Evolutionary conservation across 352 stramenopile species (phyloP), one percentile per base, ranked within the genome.

Genomic region (Pythium grandisporangium): DNA sequence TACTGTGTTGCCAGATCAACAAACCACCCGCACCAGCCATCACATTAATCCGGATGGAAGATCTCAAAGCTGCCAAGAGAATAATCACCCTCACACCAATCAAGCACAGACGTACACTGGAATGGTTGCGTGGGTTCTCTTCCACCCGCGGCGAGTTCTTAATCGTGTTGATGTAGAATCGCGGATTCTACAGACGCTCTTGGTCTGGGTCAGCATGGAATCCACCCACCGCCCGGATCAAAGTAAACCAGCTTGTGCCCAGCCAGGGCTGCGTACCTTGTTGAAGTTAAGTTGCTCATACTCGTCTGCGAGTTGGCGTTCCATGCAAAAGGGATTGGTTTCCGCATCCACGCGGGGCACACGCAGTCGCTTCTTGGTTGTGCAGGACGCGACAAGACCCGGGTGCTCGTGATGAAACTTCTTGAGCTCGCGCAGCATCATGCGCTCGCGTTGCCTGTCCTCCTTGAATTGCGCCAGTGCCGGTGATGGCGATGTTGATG

Each of bases 281-380:
- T 92, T 92, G 51, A 87, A 66, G 45, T 88, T 82, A 45, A 70
- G 47, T 39, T 73, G 74, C 45, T 72, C 56, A 41, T 81, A 84
- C 42, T 65, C 75, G 45, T 90, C 79, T n/a, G 75, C 70, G 41
- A 90, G 45, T 45, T 87, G 79, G 13, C 73, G 64, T 20, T 89
- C 71, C 37, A 60, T 46, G 42, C 73, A 88, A 47, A 89, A 90
- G 27, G 74, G 74, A 40, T 93, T 86, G 33, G 49, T 54, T 20
- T 89, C 68, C 42, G 58, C 21, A 35, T 86, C 70, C 19, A 81
- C 54, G 2, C 51, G 58, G 6, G 75, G 76, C 34, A 86, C 51
- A 11, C 67, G 71, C 6, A 83, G 37, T 32, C 75, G 66, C 47
- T 88, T 88, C 47, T 83, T 78, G 30, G 75, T 67, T 33, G 75